phyloP scores from a whole-genome alignment of 2,329 filamentous ascomycete species.

The Diaporthe sp. region DNA sequence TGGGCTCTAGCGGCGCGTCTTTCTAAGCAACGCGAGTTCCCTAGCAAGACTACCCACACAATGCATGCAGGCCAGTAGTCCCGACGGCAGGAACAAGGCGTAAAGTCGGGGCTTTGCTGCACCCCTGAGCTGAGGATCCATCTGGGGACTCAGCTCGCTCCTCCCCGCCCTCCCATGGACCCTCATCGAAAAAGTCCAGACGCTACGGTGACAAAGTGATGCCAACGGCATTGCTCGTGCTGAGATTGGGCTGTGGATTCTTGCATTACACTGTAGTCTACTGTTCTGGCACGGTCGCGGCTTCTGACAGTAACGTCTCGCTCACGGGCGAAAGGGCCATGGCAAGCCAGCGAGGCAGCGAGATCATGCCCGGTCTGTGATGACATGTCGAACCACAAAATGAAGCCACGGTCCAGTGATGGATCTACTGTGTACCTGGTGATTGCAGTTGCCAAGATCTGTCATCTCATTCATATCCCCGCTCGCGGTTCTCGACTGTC shows the following conservation, averaged over 20 bases:
- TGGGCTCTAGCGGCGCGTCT: not conserved
- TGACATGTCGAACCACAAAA: conserved; percentile 18
- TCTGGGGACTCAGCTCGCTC: conserved; percentile 12
- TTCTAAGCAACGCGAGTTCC: not conserved
- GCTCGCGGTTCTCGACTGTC: conserved; percentile 18
- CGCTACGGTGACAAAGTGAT: conserved; percentile 1
- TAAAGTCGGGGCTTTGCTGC: conserved; percentile 16
- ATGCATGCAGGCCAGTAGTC: conserved; percentile 21
- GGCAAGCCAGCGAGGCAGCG: conserved; percentile 4
- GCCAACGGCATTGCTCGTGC: conserved; percentile 1
- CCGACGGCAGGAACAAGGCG: conserved; percentile 23
- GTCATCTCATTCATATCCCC: conserved; percentile 17
- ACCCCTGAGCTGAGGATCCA: conserved; percentile 34
- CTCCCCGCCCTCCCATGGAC: conserved; percentile 3
- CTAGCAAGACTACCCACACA: not conserved
- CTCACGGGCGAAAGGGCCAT: not conserved
- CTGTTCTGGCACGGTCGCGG: not conserved
- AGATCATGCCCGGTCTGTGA: not conserved
- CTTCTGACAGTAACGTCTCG: not conserved
- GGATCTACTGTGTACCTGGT: not conserved
- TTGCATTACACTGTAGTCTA: conserved; percentile 4
- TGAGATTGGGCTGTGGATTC: conserved; percentile 30
- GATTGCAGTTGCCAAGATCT: conserved; percentile 23
- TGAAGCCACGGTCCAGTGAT: conserved; percentile 17
- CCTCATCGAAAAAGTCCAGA: not conserved